A percentile compares a stretch with the other conserved stretches of the same genome.
These are phyloP conservation scores for Debaryomyces tyrocola DNA, from an alignment of 805 yeast genomes.

Conservation along the genomic window DNA sequence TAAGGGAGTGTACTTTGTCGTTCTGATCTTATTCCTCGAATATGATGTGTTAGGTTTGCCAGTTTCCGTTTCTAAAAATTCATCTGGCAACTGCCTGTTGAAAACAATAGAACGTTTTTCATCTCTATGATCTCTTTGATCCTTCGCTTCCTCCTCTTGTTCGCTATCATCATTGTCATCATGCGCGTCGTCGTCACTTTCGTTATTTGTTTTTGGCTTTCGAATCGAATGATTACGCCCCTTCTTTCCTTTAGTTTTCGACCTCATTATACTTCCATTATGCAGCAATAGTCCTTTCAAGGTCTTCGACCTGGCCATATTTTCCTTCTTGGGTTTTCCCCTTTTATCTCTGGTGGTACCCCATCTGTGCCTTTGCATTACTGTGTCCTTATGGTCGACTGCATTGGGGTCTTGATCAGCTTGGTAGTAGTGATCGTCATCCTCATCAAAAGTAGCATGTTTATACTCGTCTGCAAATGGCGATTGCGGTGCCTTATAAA, in stretches of 20 bases:
- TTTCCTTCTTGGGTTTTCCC: constrained; percentile 57
- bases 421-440: constrained; percentile 12
- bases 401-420: constrained; percentile 6
- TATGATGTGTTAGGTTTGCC: constrained; percentile 62
- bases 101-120: constrained; percentile 52
- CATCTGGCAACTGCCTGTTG: constrained; percentile 61
- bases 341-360: constrained; percentile 81
- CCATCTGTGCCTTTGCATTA: constrained; percentile 84
- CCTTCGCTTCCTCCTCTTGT: constrained; percentile 29
- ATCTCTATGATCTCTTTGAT: constrained; percentile 30
- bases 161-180: constrained; percentile 31
- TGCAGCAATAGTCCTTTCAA: constrained; percentile 43
- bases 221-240: constrained; percentile 16
- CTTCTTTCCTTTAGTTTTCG: constrained; percentile 5
- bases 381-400: constrained; percentile 40
- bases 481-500: constrained; percentile 25
- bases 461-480: constrained; percentile 22
- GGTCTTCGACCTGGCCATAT: constrained; percentile 59
- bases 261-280: constrained; percentile 17
- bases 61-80: constrained; percentile 53
- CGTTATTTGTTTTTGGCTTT: constrained; percentile 21
- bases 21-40: constrained; percentile 88
- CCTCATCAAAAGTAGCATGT: constrained; percentile 10
- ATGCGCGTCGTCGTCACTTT: constrained; percentile 20
- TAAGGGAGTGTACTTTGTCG: constrained; percentile 92